Base-by-base conservation (phyloP, 2,329 filamentous ascomycete species). In the Chrysosporium queenslandicum region DNA sequence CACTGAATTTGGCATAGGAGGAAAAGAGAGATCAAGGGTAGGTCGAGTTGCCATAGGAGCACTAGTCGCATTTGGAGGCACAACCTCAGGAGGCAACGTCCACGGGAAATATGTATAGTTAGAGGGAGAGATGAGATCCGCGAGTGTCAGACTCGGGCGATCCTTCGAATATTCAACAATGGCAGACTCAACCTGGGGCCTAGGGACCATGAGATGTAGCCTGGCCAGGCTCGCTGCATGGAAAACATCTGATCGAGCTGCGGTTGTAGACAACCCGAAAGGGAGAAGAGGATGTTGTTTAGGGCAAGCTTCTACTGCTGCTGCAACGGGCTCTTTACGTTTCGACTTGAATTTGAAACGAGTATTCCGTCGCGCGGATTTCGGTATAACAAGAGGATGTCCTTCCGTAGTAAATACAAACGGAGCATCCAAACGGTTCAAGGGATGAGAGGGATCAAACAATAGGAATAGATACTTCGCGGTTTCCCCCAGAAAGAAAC, bases 321-420 rank as follows among this genome's bases (percentile, higher is more conserved):
- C 45, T 23, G 55, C 56, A 47, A 30, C 18, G 51, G 29, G n/a
- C 52, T 46, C 32, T 52, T 42, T 14, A 4, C 14, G 43, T 30
- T 34, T 46, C 53, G 59, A 62, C 49, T 61, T 67, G 1, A 42
- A 11, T 27, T 50, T 51, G 54, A 36, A 62, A 23, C 16, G 29
- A 4, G n/a, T 40, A 29, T 12, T 42, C n/a, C 43, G 48, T 7
- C 49, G 32, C 16, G 52, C 43, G 11, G 29, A 48, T 36, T 52
- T 71, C 11, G 90, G 90, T 49, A 98, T 85, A 39, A 97, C 77
- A 41, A 98, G 74, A 2, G 92, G 92, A 67, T 98, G 92, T 0
- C 91, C 92, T 69, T 98, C 92, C 0, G 92, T 98, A 0, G 87
- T 92, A 66, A 98, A 97, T 12, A 98, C 91, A 66, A 85, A 94